Base-by-base conservation (phyloP, 2,329 filamentous ascomycete genomes). In the Fusarium succisae region DNA sequence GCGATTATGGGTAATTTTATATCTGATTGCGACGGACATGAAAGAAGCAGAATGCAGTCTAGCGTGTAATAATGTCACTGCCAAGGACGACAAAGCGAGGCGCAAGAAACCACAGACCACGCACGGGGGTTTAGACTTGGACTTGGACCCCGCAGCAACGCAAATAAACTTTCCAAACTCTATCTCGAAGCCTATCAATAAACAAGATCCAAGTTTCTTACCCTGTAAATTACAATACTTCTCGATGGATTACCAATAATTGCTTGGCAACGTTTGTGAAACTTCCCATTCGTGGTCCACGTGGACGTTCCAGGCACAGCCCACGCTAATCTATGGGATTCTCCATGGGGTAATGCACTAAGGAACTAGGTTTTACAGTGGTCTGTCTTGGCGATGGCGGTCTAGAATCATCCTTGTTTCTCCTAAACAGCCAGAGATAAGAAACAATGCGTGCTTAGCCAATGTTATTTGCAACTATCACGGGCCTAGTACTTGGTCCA, bases 21-120 rank as follows among this genome's bases (percentile, higher is more conserved):
- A 38, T 62, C 18, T 39, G 3, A 69, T 69, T 69, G 26, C 30
- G 66, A 69, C 26, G 22, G 14, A 18, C 55, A 24, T 60, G 13
- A 50, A 48, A 24, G 47, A 18, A 24, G 20, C 37, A 35, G n/a
- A 69, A 43, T 30, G 10, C 8, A 59, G 47, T 37, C 24, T 66
- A 59, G 45, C 45, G 43, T 35, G 10, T 6, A 30, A 20, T 35
- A n/a, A 61, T 72, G 64, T 72, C 69, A 72, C 63, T 39, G 69
- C 69, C 69, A 72, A 72, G 35, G 35, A 37, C 1, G 63, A 48
- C 24, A 15, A 8, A 9, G 11, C 9, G 38, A 43, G 51, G 51
- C 64, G 62, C 62, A 39, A 24, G 26, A 41, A 2, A 10, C 5
- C 44, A 35, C 39, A 15, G 28, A 47, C 18, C 32, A 53, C 0